Base-by-base conservation (phyloP, 2,329 filamentous ascomycete species). In the Myriangium duriaei region DNA sequence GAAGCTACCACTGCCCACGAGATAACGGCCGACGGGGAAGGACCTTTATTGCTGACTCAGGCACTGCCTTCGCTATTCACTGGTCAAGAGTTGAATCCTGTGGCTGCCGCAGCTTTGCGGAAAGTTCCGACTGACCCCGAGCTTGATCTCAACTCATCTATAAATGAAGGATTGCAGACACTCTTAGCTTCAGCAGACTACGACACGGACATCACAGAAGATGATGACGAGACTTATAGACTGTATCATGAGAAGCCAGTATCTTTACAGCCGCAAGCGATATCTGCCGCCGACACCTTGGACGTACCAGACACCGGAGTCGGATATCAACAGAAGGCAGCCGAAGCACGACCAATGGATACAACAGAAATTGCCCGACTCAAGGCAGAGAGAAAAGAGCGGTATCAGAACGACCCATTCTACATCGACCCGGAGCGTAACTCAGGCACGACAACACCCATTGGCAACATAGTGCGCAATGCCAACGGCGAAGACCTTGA, bases 361-460 rank as follows among this genome's bases (percentile, higher is more conserved):
- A 67, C 79, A 1, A 79, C 85, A 49, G 83, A 84, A 32, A 56
- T 83, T 30, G 81, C 82, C 4, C 71, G 77, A 45, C 73, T 82
- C 45, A 82, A 79, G 49, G 75, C 79, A 3, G 84, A 94, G 53
- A 73, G 87, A 9, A 63, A 71, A 40, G 86, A 93, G 54, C 74
- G 85, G 40, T 84, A 94, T 57, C 81, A 74, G 48, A 88, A 96
- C 53, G 91, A 98, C 51, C 91, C 91, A 1, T 98, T 94, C 57
- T 98, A 98, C 54, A 96, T 98, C 51, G 64, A 61, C 30, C 60
- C 63, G 1, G 52, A 56, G 12, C 51, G 55, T 12, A 45, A 44
- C 11, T 75, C 74, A 3, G 74, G 75, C 21, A 71, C 72, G 4
- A 79, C 80, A 0, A 88, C 82, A 1, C 83, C 83, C 0, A 77